phyloP scores from a whole-genome alignment of 345 rosid genomes.

The Gossypium arboreum region DNA sequence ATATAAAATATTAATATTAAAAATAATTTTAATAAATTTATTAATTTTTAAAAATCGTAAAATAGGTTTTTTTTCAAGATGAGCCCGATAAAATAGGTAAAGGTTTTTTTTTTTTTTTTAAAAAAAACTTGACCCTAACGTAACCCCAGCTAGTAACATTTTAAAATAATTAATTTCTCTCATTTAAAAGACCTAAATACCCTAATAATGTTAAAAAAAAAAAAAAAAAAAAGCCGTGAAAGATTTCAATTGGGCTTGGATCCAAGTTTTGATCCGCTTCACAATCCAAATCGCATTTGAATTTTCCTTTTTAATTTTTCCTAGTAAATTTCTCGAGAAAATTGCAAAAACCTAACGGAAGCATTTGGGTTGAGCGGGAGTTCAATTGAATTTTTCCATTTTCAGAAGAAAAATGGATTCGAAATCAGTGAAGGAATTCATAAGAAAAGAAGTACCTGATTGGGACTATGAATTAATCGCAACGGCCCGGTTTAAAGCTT shows the following conservation, averaged over 20 bases:
- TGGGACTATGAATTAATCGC: conserved; percentile 79
- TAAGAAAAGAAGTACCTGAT: conserved; percentile 61
- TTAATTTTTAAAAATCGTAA: too few relatives aligned
- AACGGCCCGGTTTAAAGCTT: conserved; percentile 80
- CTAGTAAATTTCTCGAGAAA: not conserved
- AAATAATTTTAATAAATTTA: too few relatives aligned
- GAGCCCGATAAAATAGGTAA: too few relatives aligned
- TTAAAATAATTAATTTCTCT: too few relatives aligned
- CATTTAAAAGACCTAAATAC: too few relatives aligned
- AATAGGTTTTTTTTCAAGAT: too few relatives aligned
- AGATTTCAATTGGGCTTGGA: not conserved
- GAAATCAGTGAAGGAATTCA: conserved; percentile 40
- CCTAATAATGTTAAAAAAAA: too few relatives aligned
- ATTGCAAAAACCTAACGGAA: not conserved
- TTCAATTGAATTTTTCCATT: not conserved
- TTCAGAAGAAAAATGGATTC: conserved; percentile 33
- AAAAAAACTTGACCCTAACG: too few relatives aligned
- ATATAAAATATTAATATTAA: too few relatives aligned
- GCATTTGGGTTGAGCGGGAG: conserved; percentile 12
- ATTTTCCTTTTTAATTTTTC: not conserved
- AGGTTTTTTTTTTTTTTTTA: too few relatives aligned
- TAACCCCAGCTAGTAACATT: too few relatives aligned
- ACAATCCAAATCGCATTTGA: not conserved
- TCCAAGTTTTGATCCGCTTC: not conserved
- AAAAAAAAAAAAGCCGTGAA: too few relatives aligned